Base-by-base conservation (phyloP, 352 stramenopile genomes). In the Phytophthora cryptogea region DNA sequence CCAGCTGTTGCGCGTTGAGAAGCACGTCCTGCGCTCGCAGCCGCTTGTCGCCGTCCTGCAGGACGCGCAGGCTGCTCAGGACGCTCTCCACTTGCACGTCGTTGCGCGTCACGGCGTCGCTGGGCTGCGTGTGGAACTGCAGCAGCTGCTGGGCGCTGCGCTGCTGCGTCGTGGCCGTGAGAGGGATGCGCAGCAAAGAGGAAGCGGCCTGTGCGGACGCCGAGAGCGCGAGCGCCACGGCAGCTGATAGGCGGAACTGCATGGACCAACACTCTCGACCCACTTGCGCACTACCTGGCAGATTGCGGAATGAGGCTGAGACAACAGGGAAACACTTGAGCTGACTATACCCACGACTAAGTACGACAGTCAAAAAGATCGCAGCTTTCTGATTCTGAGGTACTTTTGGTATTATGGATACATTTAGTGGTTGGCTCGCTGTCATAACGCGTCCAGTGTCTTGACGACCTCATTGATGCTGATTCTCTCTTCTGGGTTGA, bases 181-280 rank as follows among this genome's bases (percentile, higher is more conserved):
- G 59, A 46, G 78, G 78, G 13, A 88, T 67, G 56, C 70, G 71
- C 31, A 88, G 60, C 47, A 75, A n/a, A 20, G 58, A 44, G n/a
- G 11, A 7, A 0, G 17, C 39, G 17, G 16, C 52, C 8, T 46
- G 42, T 3, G 45, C 35, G 36, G 28, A n/a, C 26, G 20, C 20
- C 20, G 20, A 23, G 20, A 28, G 32, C 33, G 43, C 40, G 17
- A 66, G 36, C 48, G 66, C 43, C 43, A 52, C 32, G 43, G 65
- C 16, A 30, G 60, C 16, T 14, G 32, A 23, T 23, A 23, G 20
- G 20, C 20, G 20, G 20, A 23, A 23, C 20, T 23, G 20, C 20
- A 23, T 23, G 20, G 20, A 23, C 20, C 20, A 23, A 23, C 20
- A 2, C 39, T 23, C 39, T 27, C 17, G 20, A 23, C 20, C 16